phyloP scores from a whole-genome alignment of 768 basidiomycete species.

The Psilocybe tampanensis region DNA sequence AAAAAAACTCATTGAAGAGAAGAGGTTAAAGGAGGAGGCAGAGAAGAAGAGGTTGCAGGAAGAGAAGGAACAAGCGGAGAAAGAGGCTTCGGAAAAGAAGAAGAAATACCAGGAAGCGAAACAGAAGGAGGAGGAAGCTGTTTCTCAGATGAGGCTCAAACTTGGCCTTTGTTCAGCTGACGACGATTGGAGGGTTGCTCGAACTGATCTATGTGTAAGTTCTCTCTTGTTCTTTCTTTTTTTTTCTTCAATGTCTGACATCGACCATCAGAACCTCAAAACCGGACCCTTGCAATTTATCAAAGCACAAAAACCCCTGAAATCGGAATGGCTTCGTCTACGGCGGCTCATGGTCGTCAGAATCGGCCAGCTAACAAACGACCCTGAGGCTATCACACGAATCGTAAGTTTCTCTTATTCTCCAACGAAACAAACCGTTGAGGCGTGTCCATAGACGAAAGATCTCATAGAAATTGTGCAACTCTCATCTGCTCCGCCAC shows the following conservation, averaged over 20 bases:
- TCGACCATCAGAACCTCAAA: constrained; percentile 78
- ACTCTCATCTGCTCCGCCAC: constrained; percentile 30
- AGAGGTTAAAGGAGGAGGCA: constrained; percentile 50
- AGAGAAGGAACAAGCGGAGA: constrained; percentile 40
- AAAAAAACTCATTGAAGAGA: constrained; percentile 42
- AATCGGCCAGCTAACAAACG: constrained; percentile 85
- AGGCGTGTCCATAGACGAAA: constrained; percentile 30
- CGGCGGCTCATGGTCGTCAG: constrained; percentile 85
- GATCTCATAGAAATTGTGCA: constrained; percentile 40
- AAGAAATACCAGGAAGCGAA: constrained; percentile 34
- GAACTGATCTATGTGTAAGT: constrained; percentile 55
- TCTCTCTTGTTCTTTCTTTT: not conserved
- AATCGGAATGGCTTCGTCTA: constrained; percentile 63
- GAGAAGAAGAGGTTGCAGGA: constrained; percentile 44
- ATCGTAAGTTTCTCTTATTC: constrained; percentile 52
- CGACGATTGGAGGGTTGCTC: constrained; percentile 67
- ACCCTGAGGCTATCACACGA: constrained; percentile 55
- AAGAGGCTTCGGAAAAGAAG: constrained; percentile 39
- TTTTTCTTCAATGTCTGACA: constrained; percentile 1
- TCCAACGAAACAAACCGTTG: constrained; percentile 7
- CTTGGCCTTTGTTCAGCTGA: constrained; percentile 56
- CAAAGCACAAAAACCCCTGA: constrained; percentile 56
- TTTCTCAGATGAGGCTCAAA: constrained; percentile 36
- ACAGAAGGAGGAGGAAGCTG: constrained; percentile 37
- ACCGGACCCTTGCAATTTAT: constrained; percentile 65